Evolutionary conservation across 202 grass and related monocot genomes (phyloP).

Genomic region (Tripidium arundinaceum): DNA sequence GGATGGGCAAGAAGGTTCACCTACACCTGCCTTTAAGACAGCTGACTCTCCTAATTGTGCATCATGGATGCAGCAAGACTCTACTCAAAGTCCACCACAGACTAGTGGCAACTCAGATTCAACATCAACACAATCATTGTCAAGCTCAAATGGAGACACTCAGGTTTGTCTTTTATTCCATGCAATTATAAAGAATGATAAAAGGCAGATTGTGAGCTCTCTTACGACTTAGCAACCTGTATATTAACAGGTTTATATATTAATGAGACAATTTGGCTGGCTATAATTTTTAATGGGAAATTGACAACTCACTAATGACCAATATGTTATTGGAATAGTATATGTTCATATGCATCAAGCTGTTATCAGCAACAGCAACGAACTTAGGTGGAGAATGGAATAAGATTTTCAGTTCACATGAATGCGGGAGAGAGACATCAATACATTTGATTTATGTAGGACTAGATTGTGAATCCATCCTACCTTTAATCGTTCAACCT

Average conservation of each 20-base stretch:
- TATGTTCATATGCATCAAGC: neutral
- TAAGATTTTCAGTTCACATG: neutral
- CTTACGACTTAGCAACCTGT: neutral
- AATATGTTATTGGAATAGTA: neutral
- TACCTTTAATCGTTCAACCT: too few relatives aligned
- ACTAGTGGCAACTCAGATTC: slow-evolving; percentile 93
- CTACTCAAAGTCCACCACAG: slow-evolving; percentile 74
- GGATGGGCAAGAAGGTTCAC: slow-evolving; percentile 42
- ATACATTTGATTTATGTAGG: too few relatives aligned
- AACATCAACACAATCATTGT: slow-evolving; percentile 80
- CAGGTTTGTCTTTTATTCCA: slow-evolving; percentile 57
- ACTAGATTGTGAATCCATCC: too few relatives aligned
- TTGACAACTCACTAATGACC: neutral
- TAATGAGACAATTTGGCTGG: neutral
- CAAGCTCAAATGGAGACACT: slow-evolving; percentile 84
- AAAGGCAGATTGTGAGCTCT: neutral
- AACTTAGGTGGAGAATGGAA: neutral
- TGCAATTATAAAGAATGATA: neutral
- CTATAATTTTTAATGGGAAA: neutral
- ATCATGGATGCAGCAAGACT: slow-evolving; percentile 66
- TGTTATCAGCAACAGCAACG: neutral
- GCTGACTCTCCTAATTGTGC: slow-evolving; percentile 56
- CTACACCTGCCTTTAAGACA: slow-evolving; percentile 33
- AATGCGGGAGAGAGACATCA: too few relatives aligned
- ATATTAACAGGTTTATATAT: neutral